A percentile compares a stretch with the other conserved stretches of the same genome.
phyloP scores from a whole-genome alignment of 352 stramenopile genomes.

The Globisporangium acanthophoron region DNA sequence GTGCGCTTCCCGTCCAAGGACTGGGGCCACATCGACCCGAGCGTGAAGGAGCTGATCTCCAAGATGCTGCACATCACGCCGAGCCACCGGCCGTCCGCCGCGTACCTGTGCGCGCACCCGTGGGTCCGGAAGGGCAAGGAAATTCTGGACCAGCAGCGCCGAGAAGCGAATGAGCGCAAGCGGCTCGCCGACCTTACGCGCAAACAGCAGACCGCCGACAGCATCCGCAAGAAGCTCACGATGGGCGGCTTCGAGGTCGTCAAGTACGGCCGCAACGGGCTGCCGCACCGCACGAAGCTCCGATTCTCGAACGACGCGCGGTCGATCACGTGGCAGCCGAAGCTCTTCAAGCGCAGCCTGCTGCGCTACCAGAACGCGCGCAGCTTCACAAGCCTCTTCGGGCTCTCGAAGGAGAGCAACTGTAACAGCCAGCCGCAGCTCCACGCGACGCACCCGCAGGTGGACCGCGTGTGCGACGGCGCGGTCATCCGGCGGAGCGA shows the following conservation, averaged over 20 bases:
- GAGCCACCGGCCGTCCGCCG: conserved; percentile 50
- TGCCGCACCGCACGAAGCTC: conserved; percentile 73
- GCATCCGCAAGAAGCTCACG: conserved; percentile 62
- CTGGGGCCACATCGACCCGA: conserved; percentile 50
- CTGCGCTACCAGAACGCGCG: conserved; percentile 70
- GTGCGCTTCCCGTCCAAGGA: conserved; percentile 81
- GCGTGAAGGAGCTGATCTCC: conserved; percentile 73
- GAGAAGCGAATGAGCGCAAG: conserved; percentile 39
- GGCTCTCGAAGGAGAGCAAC: conserved; percentile 24
- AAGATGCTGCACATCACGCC: conserved; percentile 76
- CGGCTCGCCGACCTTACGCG: conserved; percentile 45
- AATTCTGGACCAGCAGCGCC: conserved; percentile 37
- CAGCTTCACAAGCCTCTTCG: conserved; percentile 63
- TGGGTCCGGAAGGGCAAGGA: conserved; percentile 57
- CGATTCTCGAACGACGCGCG: conserved; percentile 63
- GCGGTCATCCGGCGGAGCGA: conserved; percentile 19
- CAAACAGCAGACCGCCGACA: conserved; percentile 56
- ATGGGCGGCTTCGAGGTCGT: conserved; percentile 68
- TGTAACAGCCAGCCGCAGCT: conserved; percentile 34
- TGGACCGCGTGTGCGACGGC: conserved; percentile 22
- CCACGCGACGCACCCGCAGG: conserved; percentile 26
- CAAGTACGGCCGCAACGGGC: conserved; percentile 77
- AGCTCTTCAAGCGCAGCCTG: conserved; percentile 65
- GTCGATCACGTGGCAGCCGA: conserved; percentile 69
- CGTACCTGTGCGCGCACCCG: conserved; percentile 45